These are phyloP conservation scores for Yamadazyma pseudoaaseri DNA, from an alignment of 1,139 yeast species.

Conservation along the genomic window DNA sequence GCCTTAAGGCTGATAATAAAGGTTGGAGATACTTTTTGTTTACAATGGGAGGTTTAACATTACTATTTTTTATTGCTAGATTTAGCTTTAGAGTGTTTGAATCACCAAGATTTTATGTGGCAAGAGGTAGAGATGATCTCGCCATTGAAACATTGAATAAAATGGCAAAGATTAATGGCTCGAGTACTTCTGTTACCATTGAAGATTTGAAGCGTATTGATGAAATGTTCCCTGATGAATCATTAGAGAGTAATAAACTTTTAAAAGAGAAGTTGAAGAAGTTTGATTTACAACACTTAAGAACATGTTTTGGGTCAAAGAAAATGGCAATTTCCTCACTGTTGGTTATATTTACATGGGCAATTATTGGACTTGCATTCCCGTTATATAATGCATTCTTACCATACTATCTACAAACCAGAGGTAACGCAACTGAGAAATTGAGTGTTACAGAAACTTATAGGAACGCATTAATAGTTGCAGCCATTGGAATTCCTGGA, in stretches of 20 bases:
- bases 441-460: slow-evolving; percentile 37
- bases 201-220: slow-evolving; percentile 33
- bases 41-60: slow-evolving; percentile 40
- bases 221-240: slow-evolving; percentile 14
- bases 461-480: slow-evolving; percentile 39
- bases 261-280: slow-evolving; percentile 24
- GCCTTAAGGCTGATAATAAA: slow-evolving; percentile 35
- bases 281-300: slow-evolving; percentile 32
- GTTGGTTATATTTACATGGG: slow-evolving; percentile 41
- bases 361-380: slow-evolving; percentile 44
- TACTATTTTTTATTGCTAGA: slow-evolving; percentile 35
- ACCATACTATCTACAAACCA: slow-evolving; percentile 37
- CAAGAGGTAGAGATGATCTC: slow-evolving; percentile 35
- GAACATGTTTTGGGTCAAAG: slow-evolving; percentile 35
- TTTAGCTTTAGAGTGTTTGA: slow-evolving; percentile 38
- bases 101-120: slow-evolving; percentile 39
- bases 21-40: slow-evolving; percentile 46
- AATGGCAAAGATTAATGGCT: slow-evolving; percentile 36
- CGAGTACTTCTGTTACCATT: slow-evolving; percentile 23
- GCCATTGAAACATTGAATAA: slow-evolving; percentile 36
- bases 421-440: slow-evolving; percentile 31
- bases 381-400: slow-evolving; percentile 46
- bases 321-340: slow-evolving; percentile 32
- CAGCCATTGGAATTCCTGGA: slow-evolving; percentile 44
- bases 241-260: slow-evolving; percentile 17